A percentile compares a stretch with the other conserved stretches of the same genome.
phyloP scores from a whole-genome alignment of 2,329 filamentous ascomycete species.

The Fusarium decemcellulare region DNA sequence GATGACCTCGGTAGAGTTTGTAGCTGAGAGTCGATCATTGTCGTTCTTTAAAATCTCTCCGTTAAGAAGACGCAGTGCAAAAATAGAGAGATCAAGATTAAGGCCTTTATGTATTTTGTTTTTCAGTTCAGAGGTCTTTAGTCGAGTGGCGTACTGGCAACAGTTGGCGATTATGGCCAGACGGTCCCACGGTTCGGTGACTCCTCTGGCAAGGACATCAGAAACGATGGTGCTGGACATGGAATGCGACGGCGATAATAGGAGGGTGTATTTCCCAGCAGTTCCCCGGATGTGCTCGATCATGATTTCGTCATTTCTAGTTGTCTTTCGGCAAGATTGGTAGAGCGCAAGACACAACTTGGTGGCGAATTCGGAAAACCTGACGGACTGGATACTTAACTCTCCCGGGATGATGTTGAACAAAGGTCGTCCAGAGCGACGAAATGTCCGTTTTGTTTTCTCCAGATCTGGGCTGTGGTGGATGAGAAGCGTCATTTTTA shows the following conservation, averaged over 20 bases:
- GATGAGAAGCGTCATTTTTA: slow-evolving; percentile 48
- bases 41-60: slow-evolving; percentile 53
- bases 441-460: slow-evolving; percentile 36
- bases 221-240: slow-evolving; percentile 46
- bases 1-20: slow-evolving; percentile 23
- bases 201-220: slow-evolving; percentile 40
- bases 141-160: slow-evolving; percentile 48
- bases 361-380: slow-evolving; percentile 41
- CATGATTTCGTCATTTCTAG: background rate
- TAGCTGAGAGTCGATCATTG: background rate
- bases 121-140: slow-evolving; percentile 39
- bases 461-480: slow-evolving; percentile 40
- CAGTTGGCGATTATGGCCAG: slow-evolving; percentile 52
- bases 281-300: slow-evolving; percentile 32
- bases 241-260: slow-evolving; percentile 39
- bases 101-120: background rate
- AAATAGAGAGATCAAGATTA: slow-evolving; percentile 46
- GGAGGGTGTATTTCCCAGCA: slow-evolving; percentile 46
- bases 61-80: slow-evolving; percentile 50
- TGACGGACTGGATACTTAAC: slow-evolving; percentile 42
- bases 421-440: background rate
- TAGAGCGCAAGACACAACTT: slow-evolving; percentile 44
- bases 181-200: slow-evolving; percentile 45
- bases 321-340: background rate
- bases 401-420: slow-evolving; percentile 40